phyloP scores from a whole-genome alignment of 1,284 basidiomycete species.

The Cutaneotrichosporon sp. region DNA sequence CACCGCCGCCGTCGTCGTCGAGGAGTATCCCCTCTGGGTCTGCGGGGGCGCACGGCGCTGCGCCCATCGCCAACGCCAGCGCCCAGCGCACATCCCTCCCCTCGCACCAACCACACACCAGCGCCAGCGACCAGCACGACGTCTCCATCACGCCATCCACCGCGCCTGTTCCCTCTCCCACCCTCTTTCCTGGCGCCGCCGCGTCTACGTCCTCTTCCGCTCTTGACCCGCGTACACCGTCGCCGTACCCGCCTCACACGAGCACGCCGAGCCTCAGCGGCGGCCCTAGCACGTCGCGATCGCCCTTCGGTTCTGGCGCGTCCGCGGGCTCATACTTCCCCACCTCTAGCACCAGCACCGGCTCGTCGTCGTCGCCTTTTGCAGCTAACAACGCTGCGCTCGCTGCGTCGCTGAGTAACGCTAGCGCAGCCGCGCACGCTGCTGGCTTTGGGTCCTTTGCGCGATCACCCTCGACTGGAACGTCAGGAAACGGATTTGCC shows the following conservation, averaged over 20 bases:
- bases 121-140: background rate
- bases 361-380: too few species aligned
- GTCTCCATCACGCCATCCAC: slow-evolving; percentile 11
- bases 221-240: background rate
- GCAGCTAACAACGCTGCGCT: background rate
- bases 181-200: too few species aligned
- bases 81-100: too few species aligned
- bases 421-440: background rate
- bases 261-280: too few species aligned
- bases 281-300: too few species aligned
- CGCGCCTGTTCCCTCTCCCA: background rate
- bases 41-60: too few species aligned
- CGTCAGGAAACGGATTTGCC: background rate
- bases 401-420: background rate
- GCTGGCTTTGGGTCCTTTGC: background rate
- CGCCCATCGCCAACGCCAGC: too few species aligned
- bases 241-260: background rate
- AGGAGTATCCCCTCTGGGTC: too few species aligned
- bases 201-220: too few species aligned
- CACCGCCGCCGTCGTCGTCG: too few species aligned
- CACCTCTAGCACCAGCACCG: background rate
- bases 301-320: too few species aligned
- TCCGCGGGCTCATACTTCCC: background rate
- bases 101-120: too few species aligned
- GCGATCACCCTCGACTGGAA: background rate